Evolutionary conservation across 192 early-diverging fungal genomes (phyloP).

Genomic region (Rhizoclosmatium sp.): DNA sequence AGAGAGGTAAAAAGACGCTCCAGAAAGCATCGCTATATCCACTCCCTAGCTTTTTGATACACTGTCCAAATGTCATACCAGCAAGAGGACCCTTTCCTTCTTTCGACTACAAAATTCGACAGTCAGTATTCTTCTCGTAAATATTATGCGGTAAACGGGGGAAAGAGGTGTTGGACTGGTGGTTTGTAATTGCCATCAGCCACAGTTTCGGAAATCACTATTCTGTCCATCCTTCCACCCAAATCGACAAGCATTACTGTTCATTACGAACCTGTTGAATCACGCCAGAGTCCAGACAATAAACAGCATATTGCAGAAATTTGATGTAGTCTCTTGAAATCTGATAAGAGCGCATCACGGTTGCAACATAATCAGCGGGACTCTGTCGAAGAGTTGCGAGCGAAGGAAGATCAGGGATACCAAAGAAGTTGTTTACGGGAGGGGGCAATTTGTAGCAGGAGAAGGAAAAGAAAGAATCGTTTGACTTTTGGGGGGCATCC

Average conservation of each 20-base stretch:
- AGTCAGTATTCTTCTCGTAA: not conserved
- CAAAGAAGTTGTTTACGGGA: constrained; percentile 36
- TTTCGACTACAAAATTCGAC: constrained; percentile 16
- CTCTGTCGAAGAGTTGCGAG: not conserved
- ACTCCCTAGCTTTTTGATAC: constrained; percentile 33
- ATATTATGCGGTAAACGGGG: not conserved
- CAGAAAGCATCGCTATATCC: constrained; percentile 43
- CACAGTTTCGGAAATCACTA: not conserved
- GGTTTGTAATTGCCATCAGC: not conserved
- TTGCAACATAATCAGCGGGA: not conserved
- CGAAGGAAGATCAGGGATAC: constrained; percentile 48
- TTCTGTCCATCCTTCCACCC: too few relatives aligned
- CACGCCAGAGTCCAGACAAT: constrained; percentile 17
- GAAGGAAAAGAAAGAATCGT: constrained; percentile 51
- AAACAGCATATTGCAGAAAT: constrained; percentile 42
- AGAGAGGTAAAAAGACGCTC: constrained; percentile 54
- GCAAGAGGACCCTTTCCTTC: constrained; percentile 30
- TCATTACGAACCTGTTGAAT: constrained; percentile 22
- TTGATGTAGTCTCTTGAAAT: constrained; percentile 43
- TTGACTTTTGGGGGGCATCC: not conserved
- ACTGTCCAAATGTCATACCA: constrained; percentile 44
- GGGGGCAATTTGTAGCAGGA: constrained; percentile 45
- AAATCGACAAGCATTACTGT: not conserved
- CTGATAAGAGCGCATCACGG: not conserved
- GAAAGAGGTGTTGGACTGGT: not conserved